Base-by-base conservation (phyloP, 306 rosid species). In the Abrus pulchellus region DNA sequence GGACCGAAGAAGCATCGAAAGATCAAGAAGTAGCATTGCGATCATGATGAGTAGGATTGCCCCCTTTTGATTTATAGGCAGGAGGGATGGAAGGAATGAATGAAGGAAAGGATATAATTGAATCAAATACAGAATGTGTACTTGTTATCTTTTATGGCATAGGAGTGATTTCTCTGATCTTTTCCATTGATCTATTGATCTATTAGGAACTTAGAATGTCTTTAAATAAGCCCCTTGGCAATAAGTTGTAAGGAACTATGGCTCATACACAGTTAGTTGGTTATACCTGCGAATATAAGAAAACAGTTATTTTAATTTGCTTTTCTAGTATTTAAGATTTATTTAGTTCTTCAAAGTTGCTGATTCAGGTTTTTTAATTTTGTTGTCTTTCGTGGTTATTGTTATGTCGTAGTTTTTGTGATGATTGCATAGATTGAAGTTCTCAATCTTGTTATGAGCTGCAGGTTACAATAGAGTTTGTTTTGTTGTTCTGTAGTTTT, bases 21-120 rank as follows among this genome's bases (percentile, higher is more conserved):
- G 97, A 88, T 90, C 91, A 96, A 93, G 92, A 93, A 92, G 89
- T 96, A 92, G 96, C 5, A 5, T 27, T 9, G 4, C 43, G 72
- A 4, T 43, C 36, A 7, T n/a, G 47, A 0, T 11, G 44, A 13
- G 71, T 65, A 66, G 53, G 72, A 65, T 27, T 5, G 60, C 13
- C 53, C 41, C 72, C 76, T 63, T 73, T 56, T 74, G 86, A 79
- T 48, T 68, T 86, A 80, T 85, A 79, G 89, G 79, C 80, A 32
- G 74, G 57, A 55, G 27, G 75, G 6, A 48, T 48, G 74, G 62
- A 77, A 3, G 41, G 55, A 56, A 47, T 38, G 55, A 50, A 11
- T 12, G 65, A 73, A 60, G 45, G 73, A 6, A 33, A 43, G 4
- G 13, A 36, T 28, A 47, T 74, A 62, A 33, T 72, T 61, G 77